Evolutionary conservation across 768 basidiomycete genomes (phyloP), one percentile per base, ranked within the genome.

Genomic region (Hypholoma sublateritium): DNA sequence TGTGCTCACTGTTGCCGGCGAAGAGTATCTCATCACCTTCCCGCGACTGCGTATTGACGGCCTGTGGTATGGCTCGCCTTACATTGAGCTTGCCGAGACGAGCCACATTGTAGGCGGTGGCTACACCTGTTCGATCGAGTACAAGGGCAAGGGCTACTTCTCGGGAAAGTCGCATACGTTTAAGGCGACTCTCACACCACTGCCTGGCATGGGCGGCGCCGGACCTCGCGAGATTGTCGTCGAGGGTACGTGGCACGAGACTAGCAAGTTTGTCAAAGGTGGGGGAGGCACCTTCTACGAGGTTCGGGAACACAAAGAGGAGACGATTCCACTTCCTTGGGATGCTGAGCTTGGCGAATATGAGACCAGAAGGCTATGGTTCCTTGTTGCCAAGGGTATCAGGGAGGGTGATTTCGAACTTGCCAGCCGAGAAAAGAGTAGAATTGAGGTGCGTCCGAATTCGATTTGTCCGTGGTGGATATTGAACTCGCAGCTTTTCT

Each of bases 91-190:
- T 35, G 77, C 81, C 36, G 95, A 96, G 60, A 82, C 84, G 4
- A 89, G 86, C 51, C 83, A 89, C 72, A 96, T 99, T 68, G 62
- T 77, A 60, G 75, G 81, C 50, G 75, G 73, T 28, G 72, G 74
- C 12, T 71, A 70, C 55, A 67, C 74, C 53, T 69, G 67, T n/a
- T 62, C 80, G 69, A 87, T 98, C 70, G 93, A 96, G 62, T 98
- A 96, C 80, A 93, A 94, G 69, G 96, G 95, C 71, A 93, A 93
- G 67, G 96, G 95, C 24, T 98, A 95, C 76, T 93, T 98, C 70
- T 84, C 86, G 35, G 95, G 96, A 54, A 95, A 94, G 70, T 85
- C 92, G 3, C 96, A 99, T 75, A 78, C 86, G 3, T 97, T 95
- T 84, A 95, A 94, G 71, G 93, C 96, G 9, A 79, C 79, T 1